phyloP scores from a whole-genome alignment of 805 yeast species.

The Maudiozyma barnettii region DNA sequence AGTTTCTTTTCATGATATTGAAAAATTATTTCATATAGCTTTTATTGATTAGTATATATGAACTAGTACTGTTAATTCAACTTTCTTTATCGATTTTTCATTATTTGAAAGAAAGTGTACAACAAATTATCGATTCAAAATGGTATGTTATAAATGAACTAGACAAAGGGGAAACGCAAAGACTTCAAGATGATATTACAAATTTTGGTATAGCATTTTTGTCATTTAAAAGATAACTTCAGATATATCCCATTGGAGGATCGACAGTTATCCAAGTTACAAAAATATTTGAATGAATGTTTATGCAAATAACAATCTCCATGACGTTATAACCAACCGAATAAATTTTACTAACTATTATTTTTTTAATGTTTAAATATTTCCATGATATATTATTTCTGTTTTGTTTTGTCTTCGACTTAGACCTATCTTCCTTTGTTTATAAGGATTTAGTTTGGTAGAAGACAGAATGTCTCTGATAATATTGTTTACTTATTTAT shows the following conservation, averaged over 20 bases:
- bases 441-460: no score
- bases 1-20: no score
- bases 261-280: not conserved
- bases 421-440: no score
- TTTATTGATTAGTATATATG: no score
- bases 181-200: no score
- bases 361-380: not conserved
- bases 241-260: not conserved
- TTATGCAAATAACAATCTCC: no score
- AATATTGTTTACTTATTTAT: not conserved
- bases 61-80: not conserved
- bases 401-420: no score
- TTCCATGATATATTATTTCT: no score
- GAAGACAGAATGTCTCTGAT: not conserved
- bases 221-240: not conserved
- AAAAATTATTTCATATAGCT: no score
- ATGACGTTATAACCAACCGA: not conserved
- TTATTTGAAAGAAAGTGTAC: not conserved
- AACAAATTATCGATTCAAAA: conserved; percentile 1
- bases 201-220: not conserved
- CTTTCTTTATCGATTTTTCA: not conserved
- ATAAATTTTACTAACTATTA: not conserved
- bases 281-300: no score
- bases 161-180: not conserved
- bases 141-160: not conserved